These are phyloP conservation scores for Tillandsia leiboldiana DNA, from an alignment of 176 grass and related monocot species.

Conservation along the genomic window DNA sequence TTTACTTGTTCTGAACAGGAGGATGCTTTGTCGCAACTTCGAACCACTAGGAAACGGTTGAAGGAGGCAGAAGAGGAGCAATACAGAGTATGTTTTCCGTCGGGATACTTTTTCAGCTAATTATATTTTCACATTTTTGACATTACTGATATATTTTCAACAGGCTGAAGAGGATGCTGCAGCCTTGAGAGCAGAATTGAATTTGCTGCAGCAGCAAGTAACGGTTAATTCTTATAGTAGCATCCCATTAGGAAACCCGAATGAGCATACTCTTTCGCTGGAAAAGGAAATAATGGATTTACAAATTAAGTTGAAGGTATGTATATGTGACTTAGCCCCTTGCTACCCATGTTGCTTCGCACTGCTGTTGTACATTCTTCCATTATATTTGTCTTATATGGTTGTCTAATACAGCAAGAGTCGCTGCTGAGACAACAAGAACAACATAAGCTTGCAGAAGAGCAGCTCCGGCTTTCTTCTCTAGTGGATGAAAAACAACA, in stretches of 20 bases:
- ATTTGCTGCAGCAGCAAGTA: conserved; percentile 73
- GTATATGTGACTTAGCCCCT: not conserved
- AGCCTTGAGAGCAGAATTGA: conserved; percentile 80
- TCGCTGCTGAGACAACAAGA: conserved; percentile 57
- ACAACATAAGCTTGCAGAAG: conserved; percentile 66
- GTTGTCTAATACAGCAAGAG: conserved; percentile 39
- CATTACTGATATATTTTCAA: not conserved
- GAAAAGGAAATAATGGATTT: conserved; percentile 91
- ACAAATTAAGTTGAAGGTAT: conserved; percentile 60
- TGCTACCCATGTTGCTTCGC: not conserved
- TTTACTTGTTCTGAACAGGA: conserved; percentile 44
- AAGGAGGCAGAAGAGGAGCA: conserved; percentile 99
- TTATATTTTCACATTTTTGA: conserved; percentile 13
- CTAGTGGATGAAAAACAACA: conserved; percentile 59
- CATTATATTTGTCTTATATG: conserved; percentile 12
- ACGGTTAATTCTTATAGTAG: conserved; percentile 47
- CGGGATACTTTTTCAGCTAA: conserved; percentile 2
- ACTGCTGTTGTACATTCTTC: conserved; percentile 6
- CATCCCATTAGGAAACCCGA: conserved; percentile 45
- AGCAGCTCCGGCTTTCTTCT: conserved; percentile 43
- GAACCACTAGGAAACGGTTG: conserved; percentile 73
- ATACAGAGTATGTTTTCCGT: conserved; percentile 57
- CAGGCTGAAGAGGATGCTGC: conserved; percentile 94
- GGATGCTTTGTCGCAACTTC: conserved; percentile 82
- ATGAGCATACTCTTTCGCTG: conserved; percentile 44